phyloP scores from a whole-genome alignment of 2,329 filamentous ascomycete species.

The Neofusicoccum cordaticola region DNA sequence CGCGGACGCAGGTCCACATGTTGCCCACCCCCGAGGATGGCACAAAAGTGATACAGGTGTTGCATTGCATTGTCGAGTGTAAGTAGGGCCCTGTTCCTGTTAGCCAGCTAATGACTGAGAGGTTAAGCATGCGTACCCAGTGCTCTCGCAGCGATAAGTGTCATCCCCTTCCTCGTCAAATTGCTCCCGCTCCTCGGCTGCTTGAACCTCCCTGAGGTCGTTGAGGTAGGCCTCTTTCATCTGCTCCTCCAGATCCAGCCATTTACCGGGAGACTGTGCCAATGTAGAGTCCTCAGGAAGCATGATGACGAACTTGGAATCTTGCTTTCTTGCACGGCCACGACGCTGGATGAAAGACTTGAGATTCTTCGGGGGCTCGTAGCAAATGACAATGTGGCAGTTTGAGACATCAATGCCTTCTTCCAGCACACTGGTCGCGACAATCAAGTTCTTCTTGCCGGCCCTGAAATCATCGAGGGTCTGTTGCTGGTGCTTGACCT shows the following conservation, averaged over 20 bases:
- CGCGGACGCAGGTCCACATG: constrained; percentile 66
- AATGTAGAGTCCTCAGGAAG: constrained; percentile 29
- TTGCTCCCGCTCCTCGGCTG: constrained; percentile 44
- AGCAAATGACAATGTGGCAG: constrained; percentile 65
- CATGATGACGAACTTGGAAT: constrained; percentile 54
- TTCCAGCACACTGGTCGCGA: constrained; percentile 58
- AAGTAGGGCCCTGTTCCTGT: constrained; percentile 57
- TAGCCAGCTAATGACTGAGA: not conserved
- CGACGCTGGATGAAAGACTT: constrained; percentile 65
- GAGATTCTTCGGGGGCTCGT: constrained; percentile 59
- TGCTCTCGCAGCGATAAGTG: constrained; percentile 24
- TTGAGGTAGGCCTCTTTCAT: constrained; percentile 71
- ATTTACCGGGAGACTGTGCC: constrained; percentile 43
- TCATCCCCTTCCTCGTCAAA: constrained; percentile 47
- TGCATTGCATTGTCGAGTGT: constrained; percentile 69
- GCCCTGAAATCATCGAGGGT: constrained; percentile 54
- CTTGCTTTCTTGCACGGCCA: constrained; percentile 58
- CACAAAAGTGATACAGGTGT: constrained; percentile 84
- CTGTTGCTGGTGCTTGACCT: constrained; percentile 47
- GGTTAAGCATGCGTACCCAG: constrained; percentile 25
- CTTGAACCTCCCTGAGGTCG: constrained; percentile 53
- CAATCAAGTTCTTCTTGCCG: constrained; percentile 55
- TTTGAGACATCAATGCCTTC: constrained; percentile 62
- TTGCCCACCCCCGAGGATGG: constrained; percentile 54
- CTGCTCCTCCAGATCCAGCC: constrained; percentile 65